Percentiles rank a stretch among this genome's conserved stretches.
phyloP scores from a whole-genome alignment of 305 asterid species.

The Coffea humblotiana region DNA sequence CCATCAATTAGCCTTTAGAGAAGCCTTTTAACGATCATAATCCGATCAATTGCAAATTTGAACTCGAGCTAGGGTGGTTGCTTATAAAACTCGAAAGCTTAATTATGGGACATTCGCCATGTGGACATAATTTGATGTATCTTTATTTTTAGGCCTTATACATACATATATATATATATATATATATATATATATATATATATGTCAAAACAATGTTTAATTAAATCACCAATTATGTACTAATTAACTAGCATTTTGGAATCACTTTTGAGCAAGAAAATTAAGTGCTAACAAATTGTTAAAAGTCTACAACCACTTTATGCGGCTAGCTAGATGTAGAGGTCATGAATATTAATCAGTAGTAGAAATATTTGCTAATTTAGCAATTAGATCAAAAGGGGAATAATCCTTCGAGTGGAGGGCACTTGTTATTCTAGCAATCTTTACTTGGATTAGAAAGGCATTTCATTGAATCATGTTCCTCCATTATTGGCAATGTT shows the following conservation, averaged over 20 bases:
- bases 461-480: slow-evolving; percentile 23
- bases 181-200: no score
- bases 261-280: not conserved
- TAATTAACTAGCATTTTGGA: not conserved
- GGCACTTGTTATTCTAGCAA: not conserved
- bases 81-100: not conserved
- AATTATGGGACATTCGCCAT: no score
- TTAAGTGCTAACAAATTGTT: not conserved
- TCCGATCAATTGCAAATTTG: slow-evolving; percentile 37
- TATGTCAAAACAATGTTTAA: no score
- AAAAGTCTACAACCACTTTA: not conserved
- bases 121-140: no score
- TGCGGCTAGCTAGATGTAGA: not conserved
- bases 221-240: not conserved
- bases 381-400: slow-evolving; percentile 9
- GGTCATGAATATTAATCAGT: not conserved
- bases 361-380: not conserved
- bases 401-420: not conserved
- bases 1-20: slow-evolving; percentile 46
- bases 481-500: slow-evolving; percentile 32
- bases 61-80: slow-evolving; percentile 22
- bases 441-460: slow-evolving; percentile 26
- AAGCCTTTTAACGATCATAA: slow-evolving; percentile 44
- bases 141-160: not conserved
- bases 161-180: no score